phyloP scores from a whole-genome alignment of 2,329 filamentous ascomycete genomes.

The Aspergillus unguis region DNA sequence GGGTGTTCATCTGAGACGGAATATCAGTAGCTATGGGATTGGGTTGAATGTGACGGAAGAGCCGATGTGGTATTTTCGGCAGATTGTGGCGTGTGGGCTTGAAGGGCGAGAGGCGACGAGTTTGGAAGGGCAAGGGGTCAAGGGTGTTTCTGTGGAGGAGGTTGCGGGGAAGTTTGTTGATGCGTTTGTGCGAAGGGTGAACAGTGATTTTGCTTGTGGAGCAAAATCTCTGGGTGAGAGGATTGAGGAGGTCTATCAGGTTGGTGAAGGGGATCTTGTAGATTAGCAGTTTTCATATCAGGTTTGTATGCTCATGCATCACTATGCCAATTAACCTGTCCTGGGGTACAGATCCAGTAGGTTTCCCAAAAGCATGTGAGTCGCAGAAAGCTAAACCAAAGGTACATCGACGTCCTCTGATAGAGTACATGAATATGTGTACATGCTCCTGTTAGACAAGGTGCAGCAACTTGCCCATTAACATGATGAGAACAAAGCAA shows the following conservation, averaged over 20 bases:
- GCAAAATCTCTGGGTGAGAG: slow-evolving; percentile 28
- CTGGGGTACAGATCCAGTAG: background rate
- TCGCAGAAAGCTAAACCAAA: background rate
- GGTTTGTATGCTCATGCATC: background rate
- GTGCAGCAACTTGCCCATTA: background rate
- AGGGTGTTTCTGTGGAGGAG: slow-evolving; percentile 34
- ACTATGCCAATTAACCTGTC: background rate
- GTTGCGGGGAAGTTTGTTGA: slow-evolving; percentile 38
- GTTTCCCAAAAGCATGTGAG: background rate
- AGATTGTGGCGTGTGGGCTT: slow-evolving; percentile 88
- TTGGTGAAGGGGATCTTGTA: slow-evolving; percentile 31
- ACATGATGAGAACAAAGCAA: no score
- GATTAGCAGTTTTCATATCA: slow-evolving; percentile 7
- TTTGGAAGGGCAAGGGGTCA: slow-evolving; percentile 54
- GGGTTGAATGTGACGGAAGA: slow-evolving; percentile 57
- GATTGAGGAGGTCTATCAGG: slow-evolving; percentile 41
- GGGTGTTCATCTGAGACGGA: slow-evolving; percentile 83
- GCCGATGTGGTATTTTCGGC: slow-evolving; percentile 63
- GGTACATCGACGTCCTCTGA: background rate
- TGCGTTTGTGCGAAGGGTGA: slow-evolving; percentile 38
- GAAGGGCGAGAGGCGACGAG: slow-evolving; percentile 77
- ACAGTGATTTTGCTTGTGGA: slow-evolving; percentile 35
- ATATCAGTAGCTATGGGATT: slow-evolving; percentile 80
- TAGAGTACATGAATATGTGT: slow-evolving; percentile 3
- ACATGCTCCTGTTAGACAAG: background rate